These are phyloP conservation scores for Kwoniella heveanensis DNA, from an alignment of 768 basidiomycete species.

Conservation along the genomic window DNA sequence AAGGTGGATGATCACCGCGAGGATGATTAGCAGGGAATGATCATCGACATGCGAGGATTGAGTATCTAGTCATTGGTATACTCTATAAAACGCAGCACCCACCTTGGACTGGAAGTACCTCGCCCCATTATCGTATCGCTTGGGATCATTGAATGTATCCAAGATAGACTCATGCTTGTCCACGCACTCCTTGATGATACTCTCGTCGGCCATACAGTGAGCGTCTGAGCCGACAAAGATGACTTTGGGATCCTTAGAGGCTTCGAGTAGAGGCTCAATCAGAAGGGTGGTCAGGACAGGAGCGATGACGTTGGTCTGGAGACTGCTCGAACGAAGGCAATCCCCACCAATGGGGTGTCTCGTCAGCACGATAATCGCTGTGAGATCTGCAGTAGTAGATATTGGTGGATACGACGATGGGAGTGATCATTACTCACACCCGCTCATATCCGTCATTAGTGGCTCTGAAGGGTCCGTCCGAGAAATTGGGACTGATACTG, in stretches of 20 bases:
- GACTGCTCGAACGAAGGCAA: not conserved
- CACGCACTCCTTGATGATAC: conserved; percentile 6
- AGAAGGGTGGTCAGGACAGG: conserved; percentile 19
- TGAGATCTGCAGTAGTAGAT: too few species aligned
- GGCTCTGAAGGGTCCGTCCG: not conserved
- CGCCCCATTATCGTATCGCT: conserved; percentile 11
- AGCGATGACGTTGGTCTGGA: conserved; percentile 29
- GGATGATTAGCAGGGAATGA: too few species aligned
- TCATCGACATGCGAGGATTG: not conserved
- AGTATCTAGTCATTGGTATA: not conserved
- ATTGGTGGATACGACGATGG: too few species aligned
- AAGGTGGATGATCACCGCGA: too few species aligned
- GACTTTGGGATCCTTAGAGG: conserved; percentile 14
- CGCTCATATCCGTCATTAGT: conserved; percentile 29
- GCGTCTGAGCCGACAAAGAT: conserved; percentile 28
- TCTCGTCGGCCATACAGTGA: conserved; percentile 10
- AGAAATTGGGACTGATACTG: conserved; percentile 28
- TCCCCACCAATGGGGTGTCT: too few species aligned
- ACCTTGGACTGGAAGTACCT: conserved; percentile 30
- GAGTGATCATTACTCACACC: too few species aligned
- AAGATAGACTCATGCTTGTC: conserved; percentile 6
- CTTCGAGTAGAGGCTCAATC: conserved; percentile 15
- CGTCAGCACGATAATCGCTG: too few species aligned
- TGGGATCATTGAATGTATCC: conserved; percentile 13
- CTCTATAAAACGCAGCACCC: not conserved